Conservation (phyloP, 192 early-diverging fungal genomes). For the Entomortierella chlamydospora region DNA sequence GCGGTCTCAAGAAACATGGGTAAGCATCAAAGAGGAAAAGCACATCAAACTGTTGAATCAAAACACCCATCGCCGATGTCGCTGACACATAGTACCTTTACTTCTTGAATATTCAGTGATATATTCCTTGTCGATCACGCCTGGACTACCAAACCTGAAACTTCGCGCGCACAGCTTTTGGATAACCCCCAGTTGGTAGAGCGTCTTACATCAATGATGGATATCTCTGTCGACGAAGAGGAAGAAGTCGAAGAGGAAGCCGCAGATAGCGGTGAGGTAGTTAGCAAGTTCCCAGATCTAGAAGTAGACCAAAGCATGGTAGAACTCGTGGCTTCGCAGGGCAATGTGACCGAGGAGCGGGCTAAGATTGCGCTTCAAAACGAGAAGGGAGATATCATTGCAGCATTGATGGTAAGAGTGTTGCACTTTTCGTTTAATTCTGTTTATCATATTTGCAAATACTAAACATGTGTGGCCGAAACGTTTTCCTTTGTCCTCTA, state of each 20-base stretch:
- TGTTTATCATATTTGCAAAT: too few species aligned
- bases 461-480: neutral
- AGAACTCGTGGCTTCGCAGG: slow-evolving; percentile 67
- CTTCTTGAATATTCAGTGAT: too few species aligned
- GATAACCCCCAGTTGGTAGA: slow-evolving; percentile 68
- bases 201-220: slow-evolving; percentile 71
- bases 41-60: too few species aligned
- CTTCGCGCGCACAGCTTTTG: slow-evolving; percentile 63
- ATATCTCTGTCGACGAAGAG: slow-evolving; percentile 59
- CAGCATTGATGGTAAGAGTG: slow-evolving; percentile 68
- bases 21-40: too few species aligned
- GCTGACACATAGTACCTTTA: too few species aligned
- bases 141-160: slow-evolving; percentile 76
- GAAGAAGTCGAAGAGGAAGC: slow-evolving; percentile 51
- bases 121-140: slow-evolving; percentile 80
- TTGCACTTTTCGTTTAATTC: too few species aligned
- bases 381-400: slow-evolving; percentile 67
- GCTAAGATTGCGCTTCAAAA: slow-evolving; percentile 68
- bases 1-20: slow-evolving; percentile 60
- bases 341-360: slow-evolving; percentile 61
- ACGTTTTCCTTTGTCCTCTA: neutral
- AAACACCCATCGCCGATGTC: too few species aligned
- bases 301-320: slow-evolving; percentile 62
- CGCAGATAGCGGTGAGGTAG: slow-evolving; percentile 1
- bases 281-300: slow-evolving; percentile 35